Evolutionary conservation across 208 protist genomes (phyloP).

Genomic region (Trypanosomatidae sp.): DNA sequence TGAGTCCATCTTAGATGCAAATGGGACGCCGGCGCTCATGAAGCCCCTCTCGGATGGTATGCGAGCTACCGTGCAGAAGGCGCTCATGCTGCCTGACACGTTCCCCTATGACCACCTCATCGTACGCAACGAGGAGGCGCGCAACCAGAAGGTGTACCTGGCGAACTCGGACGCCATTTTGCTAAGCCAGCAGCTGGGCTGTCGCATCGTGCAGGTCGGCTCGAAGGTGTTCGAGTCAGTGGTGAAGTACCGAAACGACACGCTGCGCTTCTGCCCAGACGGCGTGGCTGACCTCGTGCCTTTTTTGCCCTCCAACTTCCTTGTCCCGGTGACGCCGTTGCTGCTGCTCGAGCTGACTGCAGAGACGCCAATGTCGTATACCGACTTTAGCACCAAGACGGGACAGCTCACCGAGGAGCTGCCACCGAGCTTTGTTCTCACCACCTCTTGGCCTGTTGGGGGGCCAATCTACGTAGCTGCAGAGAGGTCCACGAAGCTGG

Average conservation of each 20-base stretch:
- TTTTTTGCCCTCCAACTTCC: constrained; percentile 53
- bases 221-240: constrained; percentile 84
- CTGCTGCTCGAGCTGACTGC: constrained; percentile 44
- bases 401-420: constrained; percentile 22
- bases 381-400: constrained; percentile 38
- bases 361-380: constrained; percentile 31
- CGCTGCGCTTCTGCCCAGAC: constrained; percentile 74
- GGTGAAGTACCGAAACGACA: constrained; percentile 79
- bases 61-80: constrained; percentile 38
- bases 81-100: constrained; percentile 50
- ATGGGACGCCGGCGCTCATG: constrained; percentile 25
- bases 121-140: constrained; percentile 52
- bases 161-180: constrained; percentile 47
- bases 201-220: constrained; percentile 77
- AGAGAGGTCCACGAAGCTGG: constrained; percentile 47
- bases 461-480: constrained; percentile 51
- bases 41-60: constrained; percentile 40
- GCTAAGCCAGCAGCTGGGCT: constrained; percentile 53
- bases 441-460: constrained; percentile 37
- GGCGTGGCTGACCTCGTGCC: constrained; percentile 52
- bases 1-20: constrained; percentile 9
- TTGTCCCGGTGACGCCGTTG: constrained; percentile 42
- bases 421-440: constrained; percentile 52
- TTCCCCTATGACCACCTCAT: constrained; percentile 67
- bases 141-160: constrained; percentile 85